Evolutionary conservation across 352 stramenopile genomes (phyloP), one percentile per base, ranked within the genome.

Genomic region (Phytophthora pseudosyringae): DNA sequence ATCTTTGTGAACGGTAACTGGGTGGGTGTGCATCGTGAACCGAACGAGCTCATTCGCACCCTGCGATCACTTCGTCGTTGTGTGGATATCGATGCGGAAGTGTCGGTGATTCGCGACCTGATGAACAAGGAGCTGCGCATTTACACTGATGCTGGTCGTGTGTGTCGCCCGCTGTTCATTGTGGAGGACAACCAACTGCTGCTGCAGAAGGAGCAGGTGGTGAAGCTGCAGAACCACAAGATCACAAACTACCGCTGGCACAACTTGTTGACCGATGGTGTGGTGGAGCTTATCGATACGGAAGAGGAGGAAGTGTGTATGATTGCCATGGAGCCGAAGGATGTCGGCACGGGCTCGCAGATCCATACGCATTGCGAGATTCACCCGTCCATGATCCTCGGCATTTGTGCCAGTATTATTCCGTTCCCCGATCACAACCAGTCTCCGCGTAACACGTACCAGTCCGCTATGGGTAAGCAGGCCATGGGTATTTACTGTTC

Each of bases 341-440:
- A 98, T 44, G 77, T 98, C 11, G 71, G 83, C 59, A 87, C 95
- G 49, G 81, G 97, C 38, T 78, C 81, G 9, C 89, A 97, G 58
- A 98, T 98, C 26, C 99, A 99, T 78, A 99, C 98, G 29, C 98
- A 99, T 73, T 99, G 97, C 60, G 98, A 99, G 81, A 99, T 99
- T 64, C 97, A 99, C 74, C 98, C 98, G 40, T 98, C 89, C 28
- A 99, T 99, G 96, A 99, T 99, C 73, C 80, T 99, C 5, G 98
- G 98, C 47, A 98, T 99, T 60, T 99, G 97, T 77, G 98, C 98
- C 32, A 99, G 94, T 61, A 99, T 99, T 75, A 99, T 99, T 89
- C 98, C 98, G 16, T 99, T 99, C 86, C 98, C 98, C 0, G 97
- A 99, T 83, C 98, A 99, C 90, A 99, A 99, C 77, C 98, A 99